A percentile compares a stretch with the other conserved stretches of the same genome.
Evolutionary conservation across 139 green algal species (phyloP).

Genomic region (Chlamydomonas urium): DNA sequence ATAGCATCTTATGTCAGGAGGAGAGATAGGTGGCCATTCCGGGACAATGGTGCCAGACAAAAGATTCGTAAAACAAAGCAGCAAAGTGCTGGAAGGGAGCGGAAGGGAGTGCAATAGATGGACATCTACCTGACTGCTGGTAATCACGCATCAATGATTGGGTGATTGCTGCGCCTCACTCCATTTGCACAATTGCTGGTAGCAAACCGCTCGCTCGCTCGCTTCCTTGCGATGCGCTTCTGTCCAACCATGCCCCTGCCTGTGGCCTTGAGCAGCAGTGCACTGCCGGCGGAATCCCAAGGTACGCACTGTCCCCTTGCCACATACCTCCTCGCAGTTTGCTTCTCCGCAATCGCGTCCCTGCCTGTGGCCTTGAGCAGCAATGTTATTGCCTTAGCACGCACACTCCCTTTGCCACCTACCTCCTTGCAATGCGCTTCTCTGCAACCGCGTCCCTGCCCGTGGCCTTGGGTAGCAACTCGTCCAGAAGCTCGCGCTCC

Average conservation of each 20-base stretch:
- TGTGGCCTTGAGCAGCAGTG: neutral
- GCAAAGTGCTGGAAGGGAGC: constrained; percentile 9
- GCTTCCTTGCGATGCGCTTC: neutral
- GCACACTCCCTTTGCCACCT: neutral
- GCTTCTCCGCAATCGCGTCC: neutral
- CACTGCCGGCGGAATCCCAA: neutral
- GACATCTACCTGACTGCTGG: neutral
- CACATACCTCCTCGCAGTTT: neutral
- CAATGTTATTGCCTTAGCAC: neutral
- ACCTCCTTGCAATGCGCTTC: constrained; percentile 36
- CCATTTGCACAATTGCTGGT: too few species aligned
- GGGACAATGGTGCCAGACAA: too few species aligned
- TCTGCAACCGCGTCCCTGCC: constrained; percentile 51
- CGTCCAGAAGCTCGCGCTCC: constrained; percentile 51
- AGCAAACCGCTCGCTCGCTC: too few species aligned
- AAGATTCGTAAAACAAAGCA: too few species aligned
- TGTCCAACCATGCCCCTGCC: neutral
- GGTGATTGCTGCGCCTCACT: too few species aligned
- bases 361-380: neutral
- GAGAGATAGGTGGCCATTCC: too few species aligned
- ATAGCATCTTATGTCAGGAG: too few species aligned
- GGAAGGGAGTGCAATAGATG: neutral
- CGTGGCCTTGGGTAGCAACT: constrained; percentile 51
- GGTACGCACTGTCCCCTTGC: too few species aligned
- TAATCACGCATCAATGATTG: too few species aligned